Base-by-base conservation (phyloP, 441 rosid genomes). In the Croton setiger region DNA sequence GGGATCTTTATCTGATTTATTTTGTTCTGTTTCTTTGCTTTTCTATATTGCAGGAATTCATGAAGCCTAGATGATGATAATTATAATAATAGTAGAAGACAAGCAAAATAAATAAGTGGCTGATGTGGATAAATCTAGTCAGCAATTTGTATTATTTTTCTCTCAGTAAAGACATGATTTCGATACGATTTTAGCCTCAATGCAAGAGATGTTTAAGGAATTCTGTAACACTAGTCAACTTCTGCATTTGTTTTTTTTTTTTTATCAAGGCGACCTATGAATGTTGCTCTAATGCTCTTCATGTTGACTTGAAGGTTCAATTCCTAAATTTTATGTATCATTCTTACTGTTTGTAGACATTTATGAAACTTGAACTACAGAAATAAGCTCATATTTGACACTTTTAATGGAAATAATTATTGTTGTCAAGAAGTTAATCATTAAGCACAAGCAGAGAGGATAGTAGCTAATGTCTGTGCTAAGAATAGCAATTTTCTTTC, bases 31-130 rank as follows among this genome's bases (percentile, higher is more conserved):
- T 63, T 23, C 20, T 3, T n/a, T 60, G 45, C 17, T 27, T 49
- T 27, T 1, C 62, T 31, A 41, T 64, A 37, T 68, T 78, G 68
- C 83, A 84, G 87, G 80, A 59, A 70, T 67, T 80, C 78, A 69
- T 67, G 68, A 72, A 68, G 78, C 72, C 72, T 58, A 57, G 39
- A 52, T 27, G 49, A 73, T 39, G 43, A 45, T 58, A 15, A 57
- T n/a, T n/a, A n/a, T 27, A 27, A 27, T 27, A 27, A 2, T 27
- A 27, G 31, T 51, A 48, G 72, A 77, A 77, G 66, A 70, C 17
- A 14, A 66, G 76, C 55, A 74, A 43, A 68, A 70, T 74, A 78
- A 81, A 72, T 66, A 73, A 79, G 63, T 39, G 66, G 75, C 81
- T 65, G 67, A 66, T 47, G 43, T 66, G 15, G 20, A 65, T 18